Base-by-base conservation (phyloP, 345 rosid species). In the Limnanthes douglasii region DNA sequence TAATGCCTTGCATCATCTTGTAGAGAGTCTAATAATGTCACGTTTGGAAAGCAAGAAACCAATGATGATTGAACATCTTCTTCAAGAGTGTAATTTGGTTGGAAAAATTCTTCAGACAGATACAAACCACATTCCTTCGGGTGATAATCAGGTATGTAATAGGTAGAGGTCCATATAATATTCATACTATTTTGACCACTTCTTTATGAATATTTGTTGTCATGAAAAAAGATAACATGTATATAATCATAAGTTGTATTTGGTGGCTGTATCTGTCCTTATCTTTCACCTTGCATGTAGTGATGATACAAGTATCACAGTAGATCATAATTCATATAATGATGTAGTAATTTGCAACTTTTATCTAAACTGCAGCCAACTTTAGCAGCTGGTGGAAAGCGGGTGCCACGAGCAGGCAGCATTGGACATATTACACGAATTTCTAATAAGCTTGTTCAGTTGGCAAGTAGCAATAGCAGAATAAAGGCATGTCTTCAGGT, bases 1-100 rank as follows among this genome's bases (percentile, higher is more conserved):
- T 51, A 90, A 84, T 60, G 94, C 92, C 9, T 50, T 90, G 61
- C 98, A 90, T 53, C 95, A 84, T 68, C 95, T 83, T 40, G 86
- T 80, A 12, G 95, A 90, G 66, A 90, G 86, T 47, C 74, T 90
- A 39, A 50, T 79, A 52, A 34, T 64, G 27, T 74, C 86, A 5
- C 84, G 98, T 56, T 53, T 84, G 66, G 94, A 79, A 52, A 75
- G 73, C 59, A 84, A 74, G 70, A 72, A 57, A 27, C 68, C 68
- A 3, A 43, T 36, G 21, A 57, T 79, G 58, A 54, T 77, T 29
- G 72, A 76, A 60, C 84, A 90, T 60, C 68, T 84, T 48, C 74
- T 90, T 59, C 67, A 19, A 35, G 95, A 90, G 30, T 90, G 94
- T 61, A 65, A 77, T 53, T 64, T 83, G 52, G 64, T 84, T 21